Percentiles rank a stretch among this genome's conserved stretches.
These are phyloP conservation scores for Brassica incana DNA, from an alignment of 345 rosid species.

Conservation along the genomic window DNA sequence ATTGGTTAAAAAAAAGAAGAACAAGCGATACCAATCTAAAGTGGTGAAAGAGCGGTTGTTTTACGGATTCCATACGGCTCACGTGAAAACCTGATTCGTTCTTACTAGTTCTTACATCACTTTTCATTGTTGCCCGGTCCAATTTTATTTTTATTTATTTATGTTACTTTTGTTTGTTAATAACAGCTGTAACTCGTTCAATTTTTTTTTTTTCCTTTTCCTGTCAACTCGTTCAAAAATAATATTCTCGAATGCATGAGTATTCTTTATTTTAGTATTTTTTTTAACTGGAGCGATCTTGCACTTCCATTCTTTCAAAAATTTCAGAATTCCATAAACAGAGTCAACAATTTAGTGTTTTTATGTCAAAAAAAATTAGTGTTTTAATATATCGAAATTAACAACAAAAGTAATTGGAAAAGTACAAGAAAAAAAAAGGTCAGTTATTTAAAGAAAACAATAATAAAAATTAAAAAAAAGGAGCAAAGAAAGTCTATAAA, in stretches of 20 bases:
- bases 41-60: conserved; percentile 14
- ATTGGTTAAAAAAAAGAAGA: not conserved
- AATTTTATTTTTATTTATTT: not conserved
- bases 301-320: not conserved
- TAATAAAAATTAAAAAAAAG: no score
- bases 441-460: not conserved
- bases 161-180: not conserved
- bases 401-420: not conserved
- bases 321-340: not conserved
- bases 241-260: not conserved
- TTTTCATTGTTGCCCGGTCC: conserved; percentile 25
- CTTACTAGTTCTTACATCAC: conserved; percentile 23
- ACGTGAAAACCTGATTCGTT: conserved; percentile 33
- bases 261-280: not conserved
- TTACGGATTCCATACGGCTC: conserved; percentile 34
- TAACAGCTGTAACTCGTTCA: conserved; percentile 19
- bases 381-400: not conserved
- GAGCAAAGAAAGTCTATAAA: conserved; percentile 18
- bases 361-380: not conserved
- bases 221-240: conserved; percentile 4
- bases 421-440: not conserved
- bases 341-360: not conserved
- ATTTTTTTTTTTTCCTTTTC: not conserved
- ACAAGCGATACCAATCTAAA: not conserved
- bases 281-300: not conserved